Base-by-base conservation (phyloP, 371 early-diverging fungal species). In the Dinochytrium kinnereticum region DNA sequence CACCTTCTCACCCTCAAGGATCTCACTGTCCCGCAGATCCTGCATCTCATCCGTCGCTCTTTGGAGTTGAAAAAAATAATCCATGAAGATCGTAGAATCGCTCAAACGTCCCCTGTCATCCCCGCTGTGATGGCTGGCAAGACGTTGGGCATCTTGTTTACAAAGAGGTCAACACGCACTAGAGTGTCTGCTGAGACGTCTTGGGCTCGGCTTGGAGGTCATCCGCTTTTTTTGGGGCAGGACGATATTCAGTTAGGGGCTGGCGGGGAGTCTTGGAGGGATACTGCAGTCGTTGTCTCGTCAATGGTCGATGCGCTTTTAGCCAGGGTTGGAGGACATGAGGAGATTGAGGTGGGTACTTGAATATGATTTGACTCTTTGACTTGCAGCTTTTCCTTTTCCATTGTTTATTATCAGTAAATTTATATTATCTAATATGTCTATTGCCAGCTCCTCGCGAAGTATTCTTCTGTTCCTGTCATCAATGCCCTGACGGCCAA, bases 231-330 rank as follows among this genome's bases (percentile, higher is more conserved):
- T 80, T 87, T 98, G 76, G 94, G 95, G 53, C 82, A 91, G 38
- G 91, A 95, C 57, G 98, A 97, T 78, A 96, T 97, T 78, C 98
- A 98, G 76, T 78, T 97, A 55, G 95, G 95, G 34, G 95, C 93
- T 76, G 97, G 96, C 73, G 83, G 83, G 5, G 98, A 98, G 80
- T 91, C 94, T 0, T 80, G 95, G 76, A 76, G 90, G 51, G 98
- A 97, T 72, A 95, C 96, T 0, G 87, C 94, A 31, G 89, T 89
- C 67, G 97, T 98, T 17, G 89, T 97, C 10, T 91, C 92, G 31
- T 92, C 93, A 64, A 97, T 98, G 98, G 95, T 94, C 13, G 93
- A 95, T 78, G 92, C 93, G 55, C 91, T 98, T 24, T 91, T 98
- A 87, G 97, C 97, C 26, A 91, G 98, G 61, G 94, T 96, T 0